phyloP scores from a whole-genome alignment of 2,329 filamentous ascomycete genomes.

The Davidsoniella australis region DNA sequence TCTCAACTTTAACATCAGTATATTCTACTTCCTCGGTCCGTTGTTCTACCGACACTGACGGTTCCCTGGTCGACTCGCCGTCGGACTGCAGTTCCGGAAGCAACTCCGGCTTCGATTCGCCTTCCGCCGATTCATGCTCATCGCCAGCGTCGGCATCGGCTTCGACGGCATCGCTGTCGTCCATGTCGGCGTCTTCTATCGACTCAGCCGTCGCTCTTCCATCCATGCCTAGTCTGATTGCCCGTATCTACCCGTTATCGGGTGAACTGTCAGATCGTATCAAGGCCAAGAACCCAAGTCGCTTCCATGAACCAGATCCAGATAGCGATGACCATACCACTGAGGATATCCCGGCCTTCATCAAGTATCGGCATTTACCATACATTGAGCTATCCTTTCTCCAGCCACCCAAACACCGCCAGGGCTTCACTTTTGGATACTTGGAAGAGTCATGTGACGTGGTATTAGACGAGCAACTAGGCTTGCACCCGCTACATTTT shows the following conservation, averaged over 20 bases:
- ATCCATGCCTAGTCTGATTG: neutral
- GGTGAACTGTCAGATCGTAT: neutral
- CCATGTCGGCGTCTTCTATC: too few species aligned
- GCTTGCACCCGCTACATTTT: neutral
- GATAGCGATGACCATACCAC: neutral
- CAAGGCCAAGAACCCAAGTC: neutral
- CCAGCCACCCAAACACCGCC: constrained; percentile 2
- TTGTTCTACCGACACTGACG: too few species aligned
- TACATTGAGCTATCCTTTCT: constrained; percentile 1
- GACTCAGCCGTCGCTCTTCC: too few species aligned
- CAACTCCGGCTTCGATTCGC: too few species aligned
- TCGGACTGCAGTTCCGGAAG: too few species aligned
- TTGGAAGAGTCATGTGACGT: neutral
- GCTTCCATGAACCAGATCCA: neutral
- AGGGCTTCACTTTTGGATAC: constrained; percentile 4
- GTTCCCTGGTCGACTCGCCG: too few species aligned
- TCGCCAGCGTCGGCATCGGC: neutral
- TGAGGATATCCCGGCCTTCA: neutral
- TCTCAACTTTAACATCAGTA: too few species aligned
- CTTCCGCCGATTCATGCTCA: too few species aligned
- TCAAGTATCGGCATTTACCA: neutral
- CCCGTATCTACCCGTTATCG: neutral
- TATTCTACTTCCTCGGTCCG: too few species aligned
- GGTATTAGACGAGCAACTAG: neutral
- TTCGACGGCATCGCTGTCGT: neutral